A percentile compares a stretch with the other conserved stretches of the same genome.
These are phyloP conservation scores for Croton laevigatus DNA, from an alignment of 441 rosid species.

Conservation along the genomic window DNA sequence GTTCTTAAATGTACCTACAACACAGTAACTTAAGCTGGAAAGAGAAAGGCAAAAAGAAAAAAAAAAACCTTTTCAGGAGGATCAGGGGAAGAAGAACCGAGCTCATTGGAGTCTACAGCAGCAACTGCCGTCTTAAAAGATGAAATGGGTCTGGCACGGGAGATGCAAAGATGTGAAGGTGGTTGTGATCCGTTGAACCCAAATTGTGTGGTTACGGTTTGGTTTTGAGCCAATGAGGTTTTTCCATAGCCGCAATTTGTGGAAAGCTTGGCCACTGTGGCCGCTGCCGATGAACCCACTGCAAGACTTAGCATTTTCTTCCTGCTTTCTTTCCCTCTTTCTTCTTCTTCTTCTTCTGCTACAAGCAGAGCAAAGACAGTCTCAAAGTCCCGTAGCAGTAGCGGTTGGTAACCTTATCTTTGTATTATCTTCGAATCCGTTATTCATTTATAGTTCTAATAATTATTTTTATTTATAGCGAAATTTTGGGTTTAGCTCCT, in stretches of 20 bases:
- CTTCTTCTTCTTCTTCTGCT: neutral
- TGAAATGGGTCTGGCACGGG: slow-evolving; percentile 17
- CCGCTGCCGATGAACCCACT: slow-evolving; percentile 26
- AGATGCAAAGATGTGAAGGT: slow-evolving; percentile 6
- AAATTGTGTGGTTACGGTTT: slow-evolving; percentile 1
- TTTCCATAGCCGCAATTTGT: neutral
- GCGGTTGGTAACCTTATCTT: slow-evolving; percentile 18
- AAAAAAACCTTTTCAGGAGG: slow-evolving; percentile 38
- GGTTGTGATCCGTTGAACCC: slow-evolving; percentile 15
- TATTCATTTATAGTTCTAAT: neutral
- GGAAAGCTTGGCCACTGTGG: slow-evolving; percentile 14
- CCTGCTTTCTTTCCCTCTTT: neutral
- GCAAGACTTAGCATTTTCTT: slow-evolving; percentile 25
- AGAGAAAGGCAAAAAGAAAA: neutral
- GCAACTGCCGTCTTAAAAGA: slow-evolving; percentile 48
- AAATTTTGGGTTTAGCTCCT: neutral
- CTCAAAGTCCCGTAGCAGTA: neutral
- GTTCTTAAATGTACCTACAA: neutral
- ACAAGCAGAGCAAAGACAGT: neutral
- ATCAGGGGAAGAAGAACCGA: slow-evolving; percentile 22
- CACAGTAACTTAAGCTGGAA: neutral
- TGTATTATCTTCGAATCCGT: slow-evolving; percentile 1
- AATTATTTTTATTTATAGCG: neutral
- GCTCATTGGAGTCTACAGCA: slow-evolving; percentile 42
- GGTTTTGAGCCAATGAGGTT: slow-evolving; percentile 8